Conservation (phyloP, 108 stramenopile species). For the Cyclotella atomus region DNA sequence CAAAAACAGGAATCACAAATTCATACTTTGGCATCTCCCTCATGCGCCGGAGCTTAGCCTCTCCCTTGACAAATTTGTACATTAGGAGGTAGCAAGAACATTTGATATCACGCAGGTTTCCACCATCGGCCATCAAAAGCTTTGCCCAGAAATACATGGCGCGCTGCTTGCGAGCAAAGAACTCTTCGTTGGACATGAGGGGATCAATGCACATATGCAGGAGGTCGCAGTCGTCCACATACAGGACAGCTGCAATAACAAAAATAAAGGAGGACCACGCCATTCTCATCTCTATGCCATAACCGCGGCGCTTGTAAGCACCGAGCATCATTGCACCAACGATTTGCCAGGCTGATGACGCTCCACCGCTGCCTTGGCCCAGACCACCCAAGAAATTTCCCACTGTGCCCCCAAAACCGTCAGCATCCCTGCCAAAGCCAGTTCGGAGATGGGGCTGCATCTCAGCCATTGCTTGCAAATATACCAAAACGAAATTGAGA, state of each 20-base stretch:
- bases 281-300: neutral
- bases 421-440: neutral
- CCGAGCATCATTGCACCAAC: neutral
- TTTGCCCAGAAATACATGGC: conserved; percentile 7
- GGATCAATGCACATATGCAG: neutral
- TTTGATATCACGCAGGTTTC: neutral
- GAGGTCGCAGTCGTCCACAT: conserved; percentile 8
- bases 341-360: neutral
- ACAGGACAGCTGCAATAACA: neutral
- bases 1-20: neutral
- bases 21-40: neutral
- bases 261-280: neutral
- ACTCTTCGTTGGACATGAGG: neutral
- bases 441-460: neutral
- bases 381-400: neutral
- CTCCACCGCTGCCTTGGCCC: conserved; percentile 4
- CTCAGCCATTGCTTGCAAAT: neutral
- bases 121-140: neutral
- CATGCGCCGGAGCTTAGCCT: neutral
- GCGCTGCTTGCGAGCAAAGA: neutral
- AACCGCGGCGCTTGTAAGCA: neutral
- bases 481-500: neutral
- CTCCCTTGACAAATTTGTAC: neutral
- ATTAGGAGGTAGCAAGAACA: conserved; percentile 3
- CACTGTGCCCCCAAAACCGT: neutral